Percentiles rank a stretch among this genome's conserved stretches.
phyloP scores from a whole-genome alignment of 1,139 yeast genomes.

The Spencermartinsiella ligniputridi region DNA sequence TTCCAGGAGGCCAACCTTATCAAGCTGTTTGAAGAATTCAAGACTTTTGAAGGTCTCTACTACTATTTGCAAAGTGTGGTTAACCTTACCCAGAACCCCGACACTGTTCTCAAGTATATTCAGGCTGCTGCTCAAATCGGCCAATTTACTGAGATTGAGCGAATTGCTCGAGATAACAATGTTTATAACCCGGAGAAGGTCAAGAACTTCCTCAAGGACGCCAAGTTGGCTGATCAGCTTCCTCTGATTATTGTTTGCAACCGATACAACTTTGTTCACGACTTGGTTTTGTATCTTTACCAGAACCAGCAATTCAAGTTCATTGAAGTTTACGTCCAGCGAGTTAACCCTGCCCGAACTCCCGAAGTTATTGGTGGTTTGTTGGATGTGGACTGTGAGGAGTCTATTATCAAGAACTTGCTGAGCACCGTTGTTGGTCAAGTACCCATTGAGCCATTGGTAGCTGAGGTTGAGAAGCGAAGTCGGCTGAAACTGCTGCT shows the following conservation, averaged over 20 bases:
- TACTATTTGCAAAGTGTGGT: slow-evolving; percentile 91
- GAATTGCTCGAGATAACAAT: slow-evolving; percentile 90
- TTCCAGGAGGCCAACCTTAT: slow-evolving; percentile 83
- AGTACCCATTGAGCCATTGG: slow-evolving; percentile 86
- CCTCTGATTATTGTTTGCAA: slow-evolving; percentile 97
- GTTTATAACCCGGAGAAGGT: slow-evolving; percentile 97
- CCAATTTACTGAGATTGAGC: slow-evolving; percentile 90
- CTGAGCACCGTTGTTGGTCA: slow-evolving; percentile 87
- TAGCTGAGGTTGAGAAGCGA: slow-evolving; percentile 93
- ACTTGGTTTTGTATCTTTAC: slow-evolving; percentile 85
- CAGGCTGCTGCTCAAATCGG: slow-evolving; percentile 90
- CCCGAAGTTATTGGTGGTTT: slow-evolving; percentile 96
- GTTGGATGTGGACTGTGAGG: slow-evolving; percentile 96
- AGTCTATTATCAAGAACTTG: slow-evolving; percentile 73
- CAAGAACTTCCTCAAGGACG: slow-evolving; percentile 92
- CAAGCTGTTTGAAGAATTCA: slow-evolving; percentile 88
- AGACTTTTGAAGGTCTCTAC: slow-evolving; percentile 88
- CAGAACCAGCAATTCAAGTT: slow-evolving; percentile 93
- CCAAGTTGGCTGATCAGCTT: slow-evolving; percentile 88
- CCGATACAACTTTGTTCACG: slow-evolving; percentile 87
- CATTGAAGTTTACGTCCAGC: slow-evolving; percentile 96
- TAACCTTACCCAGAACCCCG: slow-evolving; percentile 88
- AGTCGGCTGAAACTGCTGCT: slow-evolving; percentile 85
- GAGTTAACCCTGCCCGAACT: slow-evolving; percentile 90
- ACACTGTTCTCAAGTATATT: slow-evolving; percentile 92